Evolutionary conservation across 345 rosid genomes (phyloP).

Genomic region (Moricandia moricandioides): DNA sequence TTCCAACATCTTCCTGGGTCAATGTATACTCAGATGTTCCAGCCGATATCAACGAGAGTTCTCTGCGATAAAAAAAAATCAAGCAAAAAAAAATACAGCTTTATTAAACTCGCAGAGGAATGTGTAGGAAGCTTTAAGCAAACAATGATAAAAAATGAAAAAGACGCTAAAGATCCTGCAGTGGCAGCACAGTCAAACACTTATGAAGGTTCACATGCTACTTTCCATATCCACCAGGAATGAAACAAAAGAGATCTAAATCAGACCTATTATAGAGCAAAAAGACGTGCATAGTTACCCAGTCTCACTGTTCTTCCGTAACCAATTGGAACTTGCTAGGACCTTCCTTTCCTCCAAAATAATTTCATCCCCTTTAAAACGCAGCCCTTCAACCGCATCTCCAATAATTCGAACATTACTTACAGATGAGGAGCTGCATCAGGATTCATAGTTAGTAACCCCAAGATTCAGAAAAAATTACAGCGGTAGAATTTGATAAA

Average conservation of each 20-base stretch:
- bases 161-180: conserved; percentile 7
- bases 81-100: background rate
- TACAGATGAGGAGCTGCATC: conserved; percentile 85
- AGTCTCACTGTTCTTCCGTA: conserved; percentile 65
- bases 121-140: background rate
- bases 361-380: conserved; percentile 70
- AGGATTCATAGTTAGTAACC: conserved; percentile 29
- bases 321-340: conserved; percentile 98
- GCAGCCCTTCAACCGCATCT: conserved; percentile 80
- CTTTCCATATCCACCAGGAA: background rate
- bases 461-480: background rate
- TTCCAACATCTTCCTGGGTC: conserved; percentile 87
- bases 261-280: background rate
- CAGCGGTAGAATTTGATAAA: background rate
- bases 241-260: background rate
- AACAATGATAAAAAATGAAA: conserved; percentile 10
- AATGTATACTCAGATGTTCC: conserved; percentile 82
- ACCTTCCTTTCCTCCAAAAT: conserved; percentile 98
- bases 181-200: conserved; percentile 1
- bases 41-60: conserved; percentile 51
- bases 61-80: conserved; percentile 57
- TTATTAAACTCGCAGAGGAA: conserved; percentile 5
- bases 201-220: background rate
- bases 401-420: conserved; percentile 71
- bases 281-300: conserved; percentile 55